phyloP scores from a whole-genome alignment of 306 rosid species.

The Styphnolobium japonicum region DNA sequence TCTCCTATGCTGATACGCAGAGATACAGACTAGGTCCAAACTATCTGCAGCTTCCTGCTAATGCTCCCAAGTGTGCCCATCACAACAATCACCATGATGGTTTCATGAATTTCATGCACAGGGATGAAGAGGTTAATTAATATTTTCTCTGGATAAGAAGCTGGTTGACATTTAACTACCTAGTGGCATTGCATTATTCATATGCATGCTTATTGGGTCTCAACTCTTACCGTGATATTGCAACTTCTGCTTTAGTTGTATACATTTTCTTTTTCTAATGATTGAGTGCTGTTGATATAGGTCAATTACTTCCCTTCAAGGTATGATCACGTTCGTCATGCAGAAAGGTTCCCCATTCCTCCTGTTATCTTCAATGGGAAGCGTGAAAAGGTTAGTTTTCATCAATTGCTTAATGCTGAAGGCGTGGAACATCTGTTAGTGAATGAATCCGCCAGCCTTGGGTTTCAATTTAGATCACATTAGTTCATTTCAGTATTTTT shows the following conservation, averaged over 20 bases:
- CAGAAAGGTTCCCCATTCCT: constrained; percentile 64
- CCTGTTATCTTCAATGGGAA: constrained; percentile 41
- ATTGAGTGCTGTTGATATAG: constrained; percentile 30
- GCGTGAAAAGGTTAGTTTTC: constrained; percentile 68
- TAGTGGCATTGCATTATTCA: background rate
- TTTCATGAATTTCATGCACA: constrained; percentile 85
- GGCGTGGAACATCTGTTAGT: background rate
- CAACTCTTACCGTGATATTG: background rate
- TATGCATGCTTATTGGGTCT: background rate
- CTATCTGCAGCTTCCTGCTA: constrained; percentile 79
- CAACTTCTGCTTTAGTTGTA: background rate
- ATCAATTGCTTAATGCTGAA: background rate
- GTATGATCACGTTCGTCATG: constrained; percentile 68
- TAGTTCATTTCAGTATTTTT: background rate
- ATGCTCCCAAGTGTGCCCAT: constrained; percentile 80
- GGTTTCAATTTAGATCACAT: background rate
- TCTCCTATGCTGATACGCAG: constrained; percentile 77
- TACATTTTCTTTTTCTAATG: background rate
- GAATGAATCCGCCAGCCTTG: background rate
- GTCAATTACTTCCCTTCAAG: constrained; percentile 87
- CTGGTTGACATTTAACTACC: background rate
- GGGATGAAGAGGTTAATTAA: constrained; percentile 69
- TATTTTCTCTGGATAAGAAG: background rate
- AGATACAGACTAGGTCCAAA: constrained; percentile 93
- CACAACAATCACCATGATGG: constrained; percentile 89